Conservation (phyloP, 2,329 filamentous ascomycete species). For the Aspergillus amoenus region DNA sequence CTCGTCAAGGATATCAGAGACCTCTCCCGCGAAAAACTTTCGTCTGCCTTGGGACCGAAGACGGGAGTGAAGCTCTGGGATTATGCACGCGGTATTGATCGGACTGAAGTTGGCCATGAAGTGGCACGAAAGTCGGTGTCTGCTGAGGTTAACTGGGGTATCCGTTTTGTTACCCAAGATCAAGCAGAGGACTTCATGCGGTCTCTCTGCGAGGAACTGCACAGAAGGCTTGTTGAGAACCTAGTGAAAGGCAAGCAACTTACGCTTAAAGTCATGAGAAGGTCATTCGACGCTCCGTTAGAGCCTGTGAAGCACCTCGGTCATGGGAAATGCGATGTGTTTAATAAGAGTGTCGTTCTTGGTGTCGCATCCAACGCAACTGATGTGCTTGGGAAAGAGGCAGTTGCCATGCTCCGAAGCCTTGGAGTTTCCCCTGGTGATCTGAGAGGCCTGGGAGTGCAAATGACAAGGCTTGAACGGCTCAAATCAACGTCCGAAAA, state of each 20-base stretch:
- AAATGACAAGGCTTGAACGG: constrained; percentile 88
- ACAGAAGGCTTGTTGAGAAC: constrained; percentile 76
- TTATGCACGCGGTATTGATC: constrained; percentile 85
- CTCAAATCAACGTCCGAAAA: constrained; percentile 60
- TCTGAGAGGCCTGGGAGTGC: constrained; percentile 85
- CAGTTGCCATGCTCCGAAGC: constrained; percentile 76
- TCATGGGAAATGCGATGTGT: constrained; percentile 91
- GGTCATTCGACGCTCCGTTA: constrained; percentile 79
- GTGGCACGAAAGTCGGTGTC: constrained; percentile 89
- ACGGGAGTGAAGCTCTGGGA: constrained; percentile 89
- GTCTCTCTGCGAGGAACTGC: constrained; percentile 81
- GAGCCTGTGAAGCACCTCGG: constrained; percentile 92
- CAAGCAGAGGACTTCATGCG: constrained; percentile 91
- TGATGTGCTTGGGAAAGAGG: constrained; percentile 73
- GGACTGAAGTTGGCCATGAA: constrained; percentile 80
- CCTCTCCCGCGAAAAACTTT: constrained; percentile 72
- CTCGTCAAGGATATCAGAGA: constrained; percentile 80
- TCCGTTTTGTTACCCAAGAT: constrained; percentile 86
- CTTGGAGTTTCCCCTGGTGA: constrained; percentile 87
- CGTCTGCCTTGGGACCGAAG: constrained; percentile 77
- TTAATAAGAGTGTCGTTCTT: constrained; percentile 82
- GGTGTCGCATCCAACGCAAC: constrained; percentile 79
- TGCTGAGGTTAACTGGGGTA: constrained; percentile 97
- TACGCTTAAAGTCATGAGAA: constrained; percentile 92
- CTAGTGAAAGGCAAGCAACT: constrained; percentile 83